Evolutionary conservation across 2,329 filamentous ascomycete species (phyloP), one percentile per base, ranked within the genome.

Genomic region (Hortaea werneckii): DNA sequence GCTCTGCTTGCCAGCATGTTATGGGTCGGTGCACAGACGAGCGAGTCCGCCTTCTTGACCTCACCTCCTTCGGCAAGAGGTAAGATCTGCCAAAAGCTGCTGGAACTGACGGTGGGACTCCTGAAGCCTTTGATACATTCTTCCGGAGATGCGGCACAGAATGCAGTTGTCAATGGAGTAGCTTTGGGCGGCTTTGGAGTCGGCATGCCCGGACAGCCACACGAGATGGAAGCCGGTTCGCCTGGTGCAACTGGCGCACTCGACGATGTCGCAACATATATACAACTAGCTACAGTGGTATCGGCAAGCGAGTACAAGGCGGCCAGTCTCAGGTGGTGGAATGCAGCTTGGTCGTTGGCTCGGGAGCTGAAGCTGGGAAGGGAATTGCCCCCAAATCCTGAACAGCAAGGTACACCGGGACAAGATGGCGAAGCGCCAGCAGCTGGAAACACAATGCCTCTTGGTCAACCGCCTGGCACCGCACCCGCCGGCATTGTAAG

Each of bases 261-360:
- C 6, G 89, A 95, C 64, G 89, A 95, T 62, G 82, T 95, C 10
- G 82, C 87, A 26, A 94, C 89, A 0, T 95, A 95, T 62, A 87
- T 94, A 52, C 88, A 95, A 61, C 69, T 95, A 37, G 89, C 88
- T 6, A 92, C 87, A 2, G 87, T 95, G 3, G 85, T 94, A 1
- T 94, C 88, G n/a, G 88, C 89, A 6, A 94, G 87, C 61, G 89
- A 95, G 65, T 92, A 94, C 68, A 95, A 95, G 64, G 87, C 87
- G 8, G 87, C 87, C 11, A 94, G 87, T 58, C 73, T 95, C 56
- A 75, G 88, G 44, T 95, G 89, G 89, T 95, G 89, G 89, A 94
- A 92, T 59, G 85, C 87, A 1, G 89, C 89, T 4, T 95, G 87
- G 87, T 88, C 87, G 34, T 72, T 95, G 44, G 88, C 88, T 8